Evolutionary conservation across 192 early-diverging fungal genomes (phyloP).

Genomic region (Entomortierella beljakovae): DNA sequence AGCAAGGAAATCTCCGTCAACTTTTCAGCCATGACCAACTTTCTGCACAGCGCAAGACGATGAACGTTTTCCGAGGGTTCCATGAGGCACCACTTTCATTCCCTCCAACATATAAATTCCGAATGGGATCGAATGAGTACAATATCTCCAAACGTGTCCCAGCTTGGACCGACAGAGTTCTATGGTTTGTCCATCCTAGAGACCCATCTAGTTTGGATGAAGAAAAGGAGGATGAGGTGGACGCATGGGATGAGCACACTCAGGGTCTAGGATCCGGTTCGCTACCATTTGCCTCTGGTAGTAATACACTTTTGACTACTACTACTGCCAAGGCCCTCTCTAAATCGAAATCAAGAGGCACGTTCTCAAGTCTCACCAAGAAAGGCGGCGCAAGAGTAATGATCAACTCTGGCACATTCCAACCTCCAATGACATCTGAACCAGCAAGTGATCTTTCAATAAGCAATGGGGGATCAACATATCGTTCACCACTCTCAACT

Average conservation of each 20-base stretch:
- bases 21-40: slow-evolving; percentile 53
- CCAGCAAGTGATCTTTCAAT: slow-evolving; percentile 3
- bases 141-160: slow-evolving; percentile 37
- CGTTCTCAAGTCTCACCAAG: slow-evolving; percentile 36
- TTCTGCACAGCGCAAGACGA: slow-evolving; percentile 46
- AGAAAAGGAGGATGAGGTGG: slow-evolving; percentile 35
- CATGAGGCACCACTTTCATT: slow-evolving; percentile 49
- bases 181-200: slow-evolving; percentile 49
- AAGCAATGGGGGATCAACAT: not conserved
- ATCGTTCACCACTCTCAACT: slow-evolving; percentile 13
- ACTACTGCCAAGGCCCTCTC: not conserved
- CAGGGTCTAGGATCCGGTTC: slow-evolving; percentile 18
- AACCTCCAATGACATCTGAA: slow-evolving; percentile 16
- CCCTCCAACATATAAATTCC: slow-evolving; percentile 54
- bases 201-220: slow-evolving; percentile 18
- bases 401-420: slow-evolving; percentile 23
- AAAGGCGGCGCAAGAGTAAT: slow-evolving; percentile 21
- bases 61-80: slow-evolving; percentile 41
- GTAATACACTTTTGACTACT: slow-evolving; percentile 1
- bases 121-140: slow-evolving; percentile 42
- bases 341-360: slow-evolving; percentile 17
- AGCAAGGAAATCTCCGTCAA: slow-evolving; percentile 22
- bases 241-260: slow-evolving; percentile 52
- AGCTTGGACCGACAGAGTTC: slow-evolving; percentile 49
- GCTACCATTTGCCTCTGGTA: slow-evolving; percentile 7